Evolutionary conservation across 768 basidiomycete genomes (phyloP), one percentile per base, ranked within the genome.

Genomic region (Rhodosporidiobolus sp.): DNA sequence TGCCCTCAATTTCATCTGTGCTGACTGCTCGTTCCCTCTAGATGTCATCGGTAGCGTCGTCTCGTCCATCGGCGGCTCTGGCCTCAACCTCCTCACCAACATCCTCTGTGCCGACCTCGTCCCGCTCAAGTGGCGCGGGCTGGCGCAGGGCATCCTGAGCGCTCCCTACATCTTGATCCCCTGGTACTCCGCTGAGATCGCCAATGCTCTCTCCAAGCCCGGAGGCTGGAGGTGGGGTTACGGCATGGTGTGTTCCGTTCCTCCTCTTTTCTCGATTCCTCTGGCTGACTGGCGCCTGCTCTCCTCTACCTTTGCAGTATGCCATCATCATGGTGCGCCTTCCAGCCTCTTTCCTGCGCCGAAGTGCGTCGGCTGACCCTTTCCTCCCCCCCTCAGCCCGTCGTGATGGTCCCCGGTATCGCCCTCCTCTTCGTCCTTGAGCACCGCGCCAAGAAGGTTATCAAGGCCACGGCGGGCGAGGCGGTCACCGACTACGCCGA

Each of bases 81-180:
- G 78, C 63, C 65, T 81, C 62, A 60, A 58, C 19, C 71, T 80
- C 46, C 43, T 81, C 53, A 75, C 68, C 53, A 72, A 66, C n/a
- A 73, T 81, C 74, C 63, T 81, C 54, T 61, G 78, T 26, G 80
- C 76, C 22, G 81, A 82, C 60, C 78, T 81, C 54, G 79, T 79
- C 43, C 78, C 79, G 16, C 75, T 82, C 16, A 76, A 80, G 69
- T 81, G 78, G 78, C 75, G 81, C 62, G 81, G 80, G 17, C 58
- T 80, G 26, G 74, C 77, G 48, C 74, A 76, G n/a, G 79, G 77
- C 61, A 57, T 79, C 30, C 69, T 77, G 20, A 73, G 78, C 4
- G 54, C 76, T 10, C 80, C 81, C 0, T 81, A 78, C 68, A 73
- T 81, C 72, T 61, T 78, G 34, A 79, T 71, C 66, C 77, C 76